Evolutionary conservation across 2,329 filamentous ascomycete genomes (phyloP).

Genomic region (Chrysoporthe deuterocubensis): DNA sequence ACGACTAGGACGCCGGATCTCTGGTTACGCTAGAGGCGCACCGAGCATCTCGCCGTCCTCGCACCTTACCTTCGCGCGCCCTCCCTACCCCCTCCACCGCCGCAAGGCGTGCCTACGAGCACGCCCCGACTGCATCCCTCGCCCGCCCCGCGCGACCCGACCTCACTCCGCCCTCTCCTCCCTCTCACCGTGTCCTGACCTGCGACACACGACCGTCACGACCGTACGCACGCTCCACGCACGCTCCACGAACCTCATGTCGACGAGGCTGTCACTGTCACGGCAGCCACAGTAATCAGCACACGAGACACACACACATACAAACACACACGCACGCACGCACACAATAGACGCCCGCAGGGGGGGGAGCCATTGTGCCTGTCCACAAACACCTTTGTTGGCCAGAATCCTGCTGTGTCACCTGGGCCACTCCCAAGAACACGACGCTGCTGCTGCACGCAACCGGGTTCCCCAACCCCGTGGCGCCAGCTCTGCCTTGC

Average conservation of each 20-base stretch:
- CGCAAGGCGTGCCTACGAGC: background rate
- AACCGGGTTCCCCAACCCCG: background rate
- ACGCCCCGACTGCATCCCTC: background rate
- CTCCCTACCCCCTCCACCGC: background rate
- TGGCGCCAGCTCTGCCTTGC: background rate
- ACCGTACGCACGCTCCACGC: background rate
- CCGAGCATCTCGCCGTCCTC: background rate
- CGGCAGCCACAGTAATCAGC: constrained; percentile 15
- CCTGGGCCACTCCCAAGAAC: constrained; percentile 19
- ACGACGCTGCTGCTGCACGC: background rate
- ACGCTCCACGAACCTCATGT: background rate
- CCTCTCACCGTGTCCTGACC: background rate
- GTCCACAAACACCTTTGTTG: constrained; percentile 18
- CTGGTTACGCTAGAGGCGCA: constrained; percentile 2
- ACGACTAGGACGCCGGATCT: too few relatives aligned
- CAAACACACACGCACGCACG: too few relatives aligned
- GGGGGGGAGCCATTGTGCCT: constrained; percentile 16
- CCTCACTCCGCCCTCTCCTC: background rate
- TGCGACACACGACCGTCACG: background rate
- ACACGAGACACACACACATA: constrained; percentile 1
- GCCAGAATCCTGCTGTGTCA: constrained; percentile 20
- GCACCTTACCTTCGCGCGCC: background rate
- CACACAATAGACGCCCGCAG: constrained; percentile 1
- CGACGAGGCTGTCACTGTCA: constrained; percentile 5
- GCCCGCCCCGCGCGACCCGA: background rate